These are phyloP conservation scores for Amanita thiersii DNA, from an alignment of 768 basidiomycete genomes.

Conservation along the genomic window DNA sequence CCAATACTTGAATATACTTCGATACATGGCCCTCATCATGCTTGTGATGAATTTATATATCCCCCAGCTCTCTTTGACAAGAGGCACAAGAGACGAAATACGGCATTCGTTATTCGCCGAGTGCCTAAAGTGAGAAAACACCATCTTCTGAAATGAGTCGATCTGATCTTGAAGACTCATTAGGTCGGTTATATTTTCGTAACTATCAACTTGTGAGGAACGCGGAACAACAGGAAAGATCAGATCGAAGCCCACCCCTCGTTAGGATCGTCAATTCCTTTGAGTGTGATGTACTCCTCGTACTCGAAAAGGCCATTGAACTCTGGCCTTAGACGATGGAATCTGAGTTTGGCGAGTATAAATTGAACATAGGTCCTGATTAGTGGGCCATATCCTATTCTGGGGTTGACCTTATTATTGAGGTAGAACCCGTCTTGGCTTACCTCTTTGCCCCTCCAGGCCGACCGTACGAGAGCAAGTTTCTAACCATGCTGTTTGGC, in stretches of 20 bases:
- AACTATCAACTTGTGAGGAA: conserved; percentile 39
- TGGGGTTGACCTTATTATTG: too few relatives aligned
- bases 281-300: conserved; percentile 95
- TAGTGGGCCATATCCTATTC: conserved; percentile 79
- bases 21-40: conserved; percentile 96
- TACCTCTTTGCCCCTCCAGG: conserved; percentile 69
- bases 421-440: too few relatives aligned
- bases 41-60: conserved; percentile 99
- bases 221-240: too few relatives aligned
- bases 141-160: conserved; percentile 96
- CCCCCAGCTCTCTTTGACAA: conserved; percentile 99
- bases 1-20: conserved; percentile 44
- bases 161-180: conserved; percentile 99
- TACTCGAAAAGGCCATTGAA: conserved; percentile 99
- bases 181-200: conserved; percentile 95
- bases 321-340: conserved; percentile 91
- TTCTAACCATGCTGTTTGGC: conserved; percentile 96
- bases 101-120: conserved; percentile 95
- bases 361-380: conserved; percentile 97
- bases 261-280: conserved; percentile 97
- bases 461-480: conserved; percentile 91
- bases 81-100: conserved; percentile 90
- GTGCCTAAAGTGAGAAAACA: conserved; percentile 89
- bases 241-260: conserved; percentile 71
- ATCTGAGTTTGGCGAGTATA: conserved; percentile 89